phyloP scores from a whole-genome alignment of 2,329 filamentous ascomycete genomes.

The Phialophora chinensis region DNA sequence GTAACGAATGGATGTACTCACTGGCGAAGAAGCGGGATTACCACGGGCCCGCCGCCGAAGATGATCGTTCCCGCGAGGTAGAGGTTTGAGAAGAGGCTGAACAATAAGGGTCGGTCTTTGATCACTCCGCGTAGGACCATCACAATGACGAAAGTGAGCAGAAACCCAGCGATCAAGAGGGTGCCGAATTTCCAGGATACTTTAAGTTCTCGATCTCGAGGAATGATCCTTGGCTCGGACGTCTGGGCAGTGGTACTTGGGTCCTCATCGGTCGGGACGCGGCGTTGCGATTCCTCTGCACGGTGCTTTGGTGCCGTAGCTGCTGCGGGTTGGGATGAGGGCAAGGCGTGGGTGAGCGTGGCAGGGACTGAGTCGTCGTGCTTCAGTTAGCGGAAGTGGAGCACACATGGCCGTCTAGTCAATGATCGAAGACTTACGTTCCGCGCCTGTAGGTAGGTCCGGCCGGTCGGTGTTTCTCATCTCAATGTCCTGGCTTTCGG shows the following conservation, averaged over 20 bases:
- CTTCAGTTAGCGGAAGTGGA: not conserved
- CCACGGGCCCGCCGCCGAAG: constrained; percentile 69
- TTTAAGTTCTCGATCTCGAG: constrained; percentile 9
- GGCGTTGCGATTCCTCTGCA: not conserved
- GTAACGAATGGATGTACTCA: constrained; percentile 1
- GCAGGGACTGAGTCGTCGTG: not conserved
- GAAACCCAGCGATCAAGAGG: constrained; percentile 55
- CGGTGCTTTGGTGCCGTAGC: not conserved
- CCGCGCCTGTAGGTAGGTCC: not conserved
- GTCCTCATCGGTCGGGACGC: not conserved
- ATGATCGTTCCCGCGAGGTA: constrained; percentile 75
- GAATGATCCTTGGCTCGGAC: constrained; percentile 11
- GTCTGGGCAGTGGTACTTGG: not conserved
- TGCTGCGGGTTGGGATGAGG: not conserved
- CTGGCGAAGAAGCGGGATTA: constrained; percentile 65
- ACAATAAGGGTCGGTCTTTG: constrained; percentile 53
- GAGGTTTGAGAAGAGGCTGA: constrained; percentile 72
- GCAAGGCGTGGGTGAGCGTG: not conserved
- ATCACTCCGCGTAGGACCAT: constrained; percentile 57
- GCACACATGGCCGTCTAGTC: not conserved
- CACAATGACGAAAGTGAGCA: constrained; percentile 63
- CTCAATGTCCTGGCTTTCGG: not conserved
- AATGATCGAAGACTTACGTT: not conserved
- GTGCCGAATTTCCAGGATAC: constrained; percentile 49
- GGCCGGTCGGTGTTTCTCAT: not conserved